Conservation (phyloP, 1,139 yeast species). For the Kurtzmaniella quercitrusa region DNA sequence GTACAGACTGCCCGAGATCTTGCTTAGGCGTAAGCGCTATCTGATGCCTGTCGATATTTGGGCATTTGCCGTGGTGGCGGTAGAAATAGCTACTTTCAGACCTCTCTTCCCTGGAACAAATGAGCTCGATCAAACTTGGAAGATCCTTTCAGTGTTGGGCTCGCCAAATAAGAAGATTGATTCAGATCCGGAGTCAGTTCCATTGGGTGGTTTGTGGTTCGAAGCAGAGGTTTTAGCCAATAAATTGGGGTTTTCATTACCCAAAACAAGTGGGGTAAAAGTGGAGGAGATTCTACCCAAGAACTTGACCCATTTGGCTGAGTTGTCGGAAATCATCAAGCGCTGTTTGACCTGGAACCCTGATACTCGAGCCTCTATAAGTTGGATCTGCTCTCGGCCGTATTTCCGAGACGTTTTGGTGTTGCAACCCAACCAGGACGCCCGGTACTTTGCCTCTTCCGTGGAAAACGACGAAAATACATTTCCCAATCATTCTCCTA, state of each 20-base stretch:
- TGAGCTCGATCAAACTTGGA: constrained; percentile 74
- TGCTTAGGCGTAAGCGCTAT: constrained; percentile 63
- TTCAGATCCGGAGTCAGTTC: constrained; percentile 21
- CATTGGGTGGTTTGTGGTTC: constrained; percentile 64
- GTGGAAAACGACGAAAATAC: not conserved
- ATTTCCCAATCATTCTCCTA: not conserved
- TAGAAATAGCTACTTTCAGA: constrained; percentile 67
- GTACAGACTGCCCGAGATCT: constrained; percentile 93
- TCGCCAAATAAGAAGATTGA: constrained; percentile 40
- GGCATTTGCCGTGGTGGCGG: constrained; percentile 90
- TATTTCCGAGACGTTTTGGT: constrained; percentile 46
- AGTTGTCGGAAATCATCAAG: constrained; percentile 48
- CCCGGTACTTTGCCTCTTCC: not conserved
- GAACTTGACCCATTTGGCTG: constrained; percentile 14
- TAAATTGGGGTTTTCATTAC: constrained; percentile 51
- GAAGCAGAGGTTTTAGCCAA: constrained; percentile 50
- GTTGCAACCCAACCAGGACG: constrained; percentile 6
- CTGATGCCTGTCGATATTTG: constrained; percentile 83
- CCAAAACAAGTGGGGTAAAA: constrained; percentile 30
- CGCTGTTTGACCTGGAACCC: constrained; percentile 69
- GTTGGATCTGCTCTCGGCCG: constrained; percentile 40
- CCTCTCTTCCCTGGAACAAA: constrained; percentile 84
- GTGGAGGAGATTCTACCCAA: constrained; percentile 24
- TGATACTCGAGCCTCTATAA: constrained; percentile 44
- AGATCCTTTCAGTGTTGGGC: constrained; percentile 65